Evolutionary conservation across 495 filamentous ascomycete genomes (phyloP), one percentile per base, ranked within the genome.

Genomic region (Penicillium mononematosum): DNA sequence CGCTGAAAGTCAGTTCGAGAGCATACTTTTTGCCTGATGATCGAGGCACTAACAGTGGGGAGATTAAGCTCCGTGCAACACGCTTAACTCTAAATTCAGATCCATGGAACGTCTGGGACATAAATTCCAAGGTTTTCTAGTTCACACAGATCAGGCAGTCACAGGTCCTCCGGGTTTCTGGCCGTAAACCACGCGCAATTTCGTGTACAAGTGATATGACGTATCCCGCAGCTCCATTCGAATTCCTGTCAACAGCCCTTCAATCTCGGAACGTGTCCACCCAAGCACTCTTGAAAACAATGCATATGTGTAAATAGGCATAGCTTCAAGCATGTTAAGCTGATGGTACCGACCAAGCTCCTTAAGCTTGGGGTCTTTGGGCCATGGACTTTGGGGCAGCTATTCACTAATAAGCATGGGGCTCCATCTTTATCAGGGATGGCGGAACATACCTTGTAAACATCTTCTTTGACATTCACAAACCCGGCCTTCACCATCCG

Each of bases 251-350:
- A 83, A 70, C 54, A 86, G 73, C 9, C 74, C 74, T 58, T 85
- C 77, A 22, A 82, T 77, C 62, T 87, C 73, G 20, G 74, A 75
- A 53, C 70, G 14, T 51, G 75, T 47, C 77, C 81, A 83, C 3
- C 81, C 80, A 14, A 83, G 72, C n/a, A 79, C 72, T 17, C 77
- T 75, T 1, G 81, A 84, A 58, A 86, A 84, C 1, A 83, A 62
- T 25, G 75, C 76, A 46, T 80, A 78, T 27, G 68, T 75, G 48
- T 83, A 77, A 1, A 76, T 73, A 10, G 78, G 66, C 56, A 84
- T 50, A 1, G 78, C 82, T 53, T 75, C 69, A 42, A 78, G 63
- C 66, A 80, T 73, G 58, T 81, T 78, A 36, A 71, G 67, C 25
- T 77, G 73, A 38, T 76, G 71, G 62, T 72, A 80, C 31, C 62